Percentiles rank a stretch among this genome's conserved stretches.
These are phyloP conservation scores for Stevia rebaudiana DNA, from an alignment of 140 eudicot genomes.

Conservation along the genomic window DNA sequence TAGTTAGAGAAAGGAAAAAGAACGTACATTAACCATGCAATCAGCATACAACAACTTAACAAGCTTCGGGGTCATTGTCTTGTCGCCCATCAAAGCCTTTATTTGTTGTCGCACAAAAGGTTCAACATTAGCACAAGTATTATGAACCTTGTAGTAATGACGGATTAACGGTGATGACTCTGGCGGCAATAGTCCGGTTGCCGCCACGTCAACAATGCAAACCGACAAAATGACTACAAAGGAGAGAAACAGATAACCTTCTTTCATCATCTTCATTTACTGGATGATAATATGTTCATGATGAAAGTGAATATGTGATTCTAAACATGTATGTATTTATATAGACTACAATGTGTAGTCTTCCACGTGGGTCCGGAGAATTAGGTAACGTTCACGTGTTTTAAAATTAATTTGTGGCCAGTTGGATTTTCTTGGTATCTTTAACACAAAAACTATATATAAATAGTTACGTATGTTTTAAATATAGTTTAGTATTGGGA, in stretches of 20 bases:
- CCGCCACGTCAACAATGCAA: slow-evolving; percentile 27
- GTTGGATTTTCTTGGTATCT: slow-evolving; percentile 28
- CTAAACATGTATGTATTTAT: slow-evolving; percentile 19
- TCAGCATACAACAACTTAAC: slow-evolving; percentile 73
- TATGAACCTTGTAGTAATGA: slow-evolving; percentile 67
- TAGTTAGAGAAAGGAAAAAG: background rate
- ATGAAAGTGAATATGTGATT: slow-evolving; percentile 19
- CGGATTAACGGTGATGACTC: slow-evolving; percentile 37
- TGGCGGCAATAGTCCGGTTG: slow-evolving; percentile 51
- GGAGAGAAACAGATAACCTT: slow-evolving; percentile 19
- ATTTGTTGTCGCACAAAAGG: slow-evolving; percentile 56
- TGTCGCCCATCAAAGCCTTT: slow-evolving; percentile 27
- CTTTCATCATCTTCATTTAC: slow-evolving; percentile 20
- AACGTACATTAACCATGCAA: slow-evolving; percentile 78
- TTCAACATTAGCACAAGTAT: slow-evolving; percentile 64
- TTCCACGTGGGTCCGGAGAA: slow-evolving; percentile 26
- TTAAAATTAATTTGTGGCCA: slow-evolving; percentile 20
- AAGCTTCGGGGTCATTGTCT: slow-evolving; percentile 60
- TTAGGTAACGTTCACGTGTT: slow-evolving; percentile 23
- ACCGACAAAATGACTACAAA: slow-evolving; percentile 23
- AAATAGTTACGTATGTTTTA: background rate
- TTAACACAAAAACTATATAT: background rate
- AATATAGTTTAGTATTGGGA: slow-evolving; percentile 8
- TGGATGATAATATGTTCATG: background rate
- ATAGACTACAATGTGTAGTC: slow-evolving; percentile 19